Conservation (phyloP, 371 early-diverging fungal genomes). For the Coemansia sp. region DNA sequence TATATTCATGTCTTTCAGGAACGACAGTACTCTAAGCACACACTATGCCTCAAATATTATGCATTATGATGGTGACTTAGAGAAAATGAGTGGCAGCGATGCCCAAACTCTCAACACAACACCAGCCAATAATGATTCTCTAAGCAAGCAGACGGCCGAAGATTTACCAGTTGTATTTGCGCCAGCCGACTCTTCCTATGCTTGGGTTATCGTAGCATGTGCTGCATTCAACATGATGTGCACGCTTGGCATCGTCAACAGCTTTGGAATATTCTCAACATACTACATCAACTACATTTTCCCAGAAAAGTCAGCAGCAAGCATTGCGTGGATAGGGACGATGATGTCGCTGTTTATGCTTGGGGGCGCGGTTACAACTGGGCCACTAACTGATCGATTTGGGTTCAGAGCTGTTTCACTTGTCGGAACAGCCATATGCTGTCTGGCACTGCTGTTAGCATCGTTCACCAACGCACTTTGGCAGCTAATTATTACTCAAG, state of each 20-base stretch:
- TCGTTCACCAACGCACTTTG: conserved; percentile 43
- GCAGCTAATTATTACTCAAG: conserved; percentile 49
- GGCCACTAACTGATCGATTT: conserved; percentile 39
- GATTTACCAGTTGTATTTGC: neutral
- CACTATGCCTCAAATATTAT: neutral
- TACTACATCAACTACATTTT: conserved; percentile 44
- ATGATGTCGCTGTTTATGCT: conserved; percentile 31
- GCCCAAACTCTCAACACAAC: neutral
- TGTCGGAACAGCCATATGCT: conserved; percentile 29
- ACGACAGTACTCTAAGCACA: conserved; percentile 1
- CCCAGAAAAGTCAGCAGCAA: conserved; percentile 22
- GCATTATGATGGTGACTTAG: neutral
- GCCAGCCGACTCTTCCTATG: conserved; percentile 26
- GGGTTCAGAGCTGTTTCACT: conserved; percentile 31
- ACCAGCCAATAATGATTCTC: neutral
- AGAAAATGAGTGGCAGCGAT: no score
- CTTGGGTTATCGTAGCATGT: conserved; percentile 40
- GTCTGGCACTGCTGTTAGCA: conserved; percentile 30
- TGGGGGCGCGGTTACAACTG: conserved; percentile 28
- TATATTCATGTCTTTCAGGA: neutral
- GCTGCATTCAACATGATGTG: conserved; percentile 34
- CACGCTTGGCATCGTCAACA: conserved; percentile 37
- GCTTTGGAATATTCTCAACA: conserved; percentile 49
- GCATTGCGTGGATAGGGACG: conserved; percentile 48
- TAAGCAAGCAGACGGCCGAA: neutral